Conservation (phyloP, 495 filamentous ascomycete species). For the Eremomyces bilateralis region DNA sequence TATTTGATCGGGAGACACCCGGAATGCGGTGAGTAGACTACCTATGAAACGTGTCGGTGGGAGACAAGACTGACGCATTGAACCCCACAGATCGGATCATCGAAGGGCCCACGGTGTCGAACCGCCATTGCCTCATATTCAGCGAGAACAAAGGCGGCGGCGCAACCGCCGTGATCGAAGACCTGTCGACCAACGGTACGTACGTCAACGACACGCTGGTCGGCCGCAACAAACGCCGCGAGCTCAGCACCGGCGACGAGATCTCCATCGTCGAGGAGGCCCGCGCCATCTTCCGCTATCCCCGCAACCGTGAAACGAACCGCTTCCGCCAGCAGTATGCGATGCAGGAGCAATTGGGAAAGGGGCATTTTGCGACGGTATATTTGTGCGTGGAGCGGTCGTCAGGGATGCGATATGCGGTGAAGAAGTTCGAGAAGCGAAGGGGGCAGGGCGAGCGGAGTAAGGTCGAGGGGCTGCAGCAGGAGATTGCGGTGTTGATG, state of each 20-base stretch:
- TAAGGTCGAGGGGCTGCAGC: slow-evolving; percentile 66
- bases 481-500: slow-evolving; percentile 93
- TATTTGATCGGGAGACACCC: slow-evolving; percentile 84
- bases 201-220: slow-evolving; percentile 84
- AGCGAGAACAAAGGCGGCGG: slow-evolving; percentile 67
- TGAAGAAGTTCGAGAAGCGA: slow-evolving; percentile 81
- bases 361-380: slow-evolving; percentile 92
- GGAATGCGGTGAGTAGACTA: slow-evolving; percentile 57
- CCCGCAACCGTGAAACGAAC: slow-evolving; percentile 48
- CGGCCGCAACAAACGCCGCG: slow-evolving; percentile 74
- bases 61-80: slow-evolving; percentile 1
- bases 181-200: slow-evolving; percentile 90
- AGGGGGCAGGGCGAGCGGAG: slow-evolving; percentile 56
- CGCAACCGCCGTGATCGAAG: slow-evolving; percentile 63
- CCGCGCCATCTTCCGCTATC: slow-evolving; percentile 78
- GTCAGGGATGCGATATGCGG: slow-evolving; percentile 66
- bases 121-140: slow-evolving; percentile 82
- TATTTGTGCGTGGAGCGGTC: slow-evolving; percentile 74
- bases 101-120: slow-evolving; percentile 70
- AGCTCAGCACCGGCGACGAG: slow-evolving; percentile 75
- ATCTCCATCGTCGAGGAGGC: slow-evolving; percentile 64
- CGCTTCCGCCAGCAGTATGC: slow-evolving; percentile 73
- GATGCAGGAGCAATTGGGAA: slow-evolving; percentile 69
- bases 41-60: neutral
- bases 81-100: slow-evolving; percentile 47